Percentiles rank a stretch among this genome's conserved stretches.
These are phyloP conservation scores for Choricystis sp. DNA, from an alignment of 139 green algal species.

Conservation along the genomic window DNA sequence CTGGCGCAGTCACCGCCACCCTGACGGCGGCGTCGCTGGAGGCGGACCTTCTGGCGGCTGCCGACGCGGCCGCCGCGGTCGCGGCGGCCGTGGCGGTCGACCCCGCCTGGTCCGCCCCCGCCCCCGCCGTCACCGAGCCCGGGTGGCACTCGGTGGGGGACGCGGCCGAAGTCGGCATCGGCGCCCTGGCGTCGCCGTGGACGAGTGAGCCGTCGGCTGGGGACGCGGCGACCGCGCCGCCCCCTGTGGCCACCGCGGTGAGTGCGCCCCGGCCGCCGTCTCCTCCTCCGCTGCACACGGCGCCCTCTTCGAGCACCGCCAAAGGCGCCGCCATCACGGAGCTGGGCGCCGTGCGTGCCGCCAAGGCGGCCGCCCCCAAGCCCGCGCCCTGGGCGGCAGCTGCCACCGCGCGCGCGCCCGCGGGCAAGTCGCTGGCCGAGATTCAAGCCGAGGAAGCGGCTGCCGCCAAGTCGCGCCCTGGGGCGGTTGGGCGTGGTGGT, in stretches of 20 bases:
- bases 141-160: too few relatives aligned
- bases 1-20: background rate
- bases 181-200: too few relatives aligned
- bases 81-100: background rate
- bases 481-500: too few relatives aligned
- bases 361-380: slow-evolving; percentile 17
- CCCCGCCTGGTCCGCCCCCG: background rate
- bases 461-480: slow-evolving; percentile 6
- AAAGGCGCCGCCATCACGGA: too few relatives aligned
- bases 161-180: too few relatives aligned
- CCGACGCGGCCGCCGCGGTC: background rate
- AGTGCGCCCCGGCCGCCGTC: background rate
- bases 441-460: slow-evolving; percentile 63
- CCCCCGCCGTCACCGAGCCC: background rate
- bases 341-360: too few relatives aligned
- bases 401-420: slow-evolving; percentile 8
- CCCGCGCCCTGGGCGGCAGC: slow-evolving; percentile 39
- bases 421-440: slow-evolving; percentile 42
- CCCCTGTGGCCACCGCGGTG: too few relatives aligned
- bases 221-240: background rate
- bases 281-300: background rate
- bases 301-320: background rate
- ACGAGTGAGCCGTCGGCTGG: background rate
- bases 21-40: background rate
- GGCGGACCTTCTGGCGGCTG: background rate